A percentile compares a stretch with the other conserved stretches of the same genome.
Conservation (phyloP, 768 basidiomycete genomes). For the Bullera alba region DNA sequence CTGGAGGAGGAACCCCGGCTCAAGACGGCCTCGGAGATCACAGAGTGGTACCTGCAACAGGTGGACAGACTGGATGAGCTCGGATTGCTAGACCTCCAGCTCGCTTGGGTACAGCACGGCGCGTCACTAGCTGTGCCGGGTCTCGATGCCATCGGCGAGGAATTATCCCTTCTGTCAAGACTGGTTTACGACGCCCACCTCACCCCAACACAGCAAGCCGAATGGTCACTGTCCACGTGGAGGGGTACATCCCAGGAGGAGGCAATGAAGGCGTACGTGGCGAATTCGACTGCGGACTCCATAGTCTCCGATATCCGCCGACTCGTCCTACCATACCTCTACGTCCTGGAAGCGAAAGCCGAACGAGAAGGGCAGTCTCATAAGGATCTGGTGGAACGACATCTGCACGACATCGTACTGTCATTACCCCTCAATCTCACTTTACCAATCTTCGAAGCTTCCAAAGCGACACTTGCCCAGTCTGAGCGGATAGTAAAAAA, state of each 20-base stretch:
- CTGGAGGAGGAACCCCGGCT: neutral
- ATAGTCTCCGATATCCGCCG: conserved; percentile 62
- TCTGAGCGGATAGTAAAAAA: conserved; percentile 67
- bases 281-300: conserved; percentile 60
- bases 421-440: conserved; percentile 60
- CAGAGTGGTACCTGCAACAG: conserved; percentile 67
- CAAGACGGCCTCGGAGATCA: conserved; percentile 50
- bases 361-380: conserved; percentile 74
- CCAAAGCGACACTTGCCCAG: conserved; percentile 74
- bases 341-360: conserved; percentile 77
- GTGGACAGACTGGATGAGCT: conserved; percentile 61
- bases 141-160: conserved; percentile 83
- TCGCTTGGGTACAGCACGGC: conserved; percentile 75
- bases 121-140: conserved; percentile 69
- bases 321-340: conserved; percentile 86
- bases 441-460: conserved; percentile 75
- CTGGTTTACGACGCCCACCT: conserved; percentile 67
- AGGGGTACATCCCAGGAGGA: conserved; percentile 58
- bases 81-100: conserved; percentile 71
- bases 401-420: conserved; percentile 68
- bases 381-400: conserved; percentile 56
- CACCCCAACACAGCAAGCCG: conserved; percentile 47
- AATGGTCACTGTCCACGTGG: conserved; percentile 76
- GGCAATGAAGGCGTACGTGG: conserved; percentile 68
- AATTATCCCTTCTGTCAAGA: conserved; percentile 74